Base-by-base conservation (phyloP, 2,329 filamentous ascomycete genomes). In the Diplodia sapinea region DNA sequence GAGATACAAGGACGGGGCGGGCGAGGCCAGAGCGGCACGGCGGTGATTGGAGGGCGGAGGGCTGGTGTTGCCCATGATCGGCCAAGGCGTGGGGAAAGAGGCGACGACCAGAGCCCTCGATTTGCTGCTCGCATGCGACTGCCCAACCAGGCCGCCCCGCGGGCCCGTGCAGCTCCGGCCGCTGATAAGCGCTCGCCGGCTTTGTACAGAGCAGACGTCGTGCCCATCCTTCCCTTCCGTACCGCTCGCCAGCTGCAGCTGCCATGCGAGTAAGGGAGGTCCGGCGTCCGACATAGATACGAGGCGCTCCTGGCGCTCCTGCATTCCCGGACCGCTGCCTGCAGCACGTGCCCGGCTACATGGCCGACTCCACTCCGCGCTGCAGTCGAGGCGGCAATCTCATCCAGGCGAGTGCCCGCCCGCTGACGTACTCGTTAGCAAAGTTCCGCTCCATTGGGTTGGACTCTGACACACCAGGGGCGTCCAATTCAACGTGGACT, bases 51-150 rank as follows among this genome's bases (percentile, higher is more conserved):
- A 13, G 26, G 40, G 56, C 23, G 13, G 38, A 23, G 23, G 17
- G 17, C 12, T 38, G 38, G 12, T 63, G 59, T 50, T 63, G 33
- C 29, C 59, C 59, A 51, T 40, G 59, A 63, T 63, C 59, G 59
- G 59, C 59, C 38, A 49, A 47, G 43, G 43, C 59, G 59, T 63
- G 59, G 59, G 59, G 59, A 63, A 63, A 51, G 57, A 43, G 31
- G 36, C 36, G 36, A 38, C 8, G 36, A 38, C 36, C 40, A 36
- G 33, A 11, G 40, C 57, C 26, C 33, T 59, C 56, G 23, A 61
- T 61, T 61, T 49, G 56, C 56, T 51, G 59, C 59, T 63, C 59
- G 59, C 59, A 63, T 63, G 59, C 59, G 47, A 43, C 59, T 63
- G 59, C 59, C 59, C n/a, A 51, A 63, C 17, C 9, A 26, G 47